Base-by-base conservation (phyloP, 2,329 filamentous ascomycete species). In the Sphaceloma murrayae region DNA sequence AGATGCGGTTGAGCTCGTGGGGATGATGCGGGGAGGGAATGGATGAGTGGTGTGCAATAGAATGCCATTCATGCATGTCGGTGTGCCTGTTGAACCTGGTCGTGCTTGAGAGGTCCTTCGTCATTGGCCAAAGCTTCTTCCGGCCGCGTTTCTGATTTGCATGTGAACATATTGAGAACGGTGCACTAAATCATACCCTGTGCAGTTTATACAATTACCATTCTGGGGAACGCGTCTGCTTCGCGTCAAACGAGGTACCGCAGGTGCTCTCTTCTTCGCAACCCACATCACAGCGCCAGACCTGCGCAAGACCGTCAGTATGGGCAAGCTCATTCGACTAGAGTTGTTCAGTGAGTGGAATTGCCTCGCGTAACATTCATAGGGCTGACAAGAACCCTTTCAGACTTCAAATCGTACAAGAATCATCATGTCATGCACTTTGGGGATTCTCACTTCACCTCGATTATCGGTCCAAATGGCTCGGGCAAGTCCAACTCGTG, bases 361-460 rank as follows among this genome's bases (percentile, higher is more conserved):
- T 7, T 14, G 13, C 11, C 3, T 11, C 17, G 3, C 6, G 3
- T 17, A n/a, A 4, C 14, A 7, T 10, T 8, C 13, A 17, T 2
- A 3, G 16, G 1, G 5, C 16, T 24, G 19, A 45, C 26, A 19
- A 45, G 18, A 19, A 13, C 1, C 5, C 21, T 34, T 38, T 19
- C 58, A 91, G 85, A 98, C 70, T 98, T 98, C 78, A 98, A 98
- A 70, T 96, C 91, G 56, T 98, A 98, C 72, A 94, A 94, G 65
- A 91, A 88, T 47, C 88, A 95, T 58, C 91, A 98, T 68, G 81
- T 78, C 49, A 78, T 98, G 33, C 77, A 95, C 43, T 95, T 98
- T 58, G 89, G 89, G 58, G 89, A 98, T 68, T 93, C 88, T 2
- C 96, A 95, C 67, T 98, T 98, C 65, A 98, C 91, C 39, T 98